Conservation (phyloP, 2,329 filamentous ascomycete species). For the Fulvia fulva region DNA sequence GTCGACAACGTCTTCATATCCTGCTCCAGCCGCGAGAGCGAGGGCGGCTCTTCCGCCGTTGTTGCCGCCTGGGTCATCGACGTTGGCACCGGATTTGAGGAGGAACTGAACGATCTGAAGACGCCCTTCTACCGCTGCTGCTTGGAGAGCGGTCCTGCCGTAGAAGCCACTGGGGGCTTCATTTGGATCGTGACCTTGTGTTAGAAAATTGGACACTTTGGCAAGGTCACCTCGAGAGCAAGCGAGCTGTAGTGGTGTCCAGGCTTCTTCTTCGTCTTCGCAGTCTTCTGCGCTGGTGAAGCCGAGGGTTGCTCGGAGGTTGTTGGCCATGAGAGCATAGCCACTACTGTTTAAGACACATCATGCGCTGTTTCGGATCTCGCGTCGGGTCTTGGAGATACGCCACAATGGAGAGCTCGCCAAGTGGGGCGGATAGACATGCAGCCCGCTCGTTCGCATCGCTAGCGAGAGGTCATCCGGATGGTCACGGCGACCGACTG, state of each 20-base stretch:
- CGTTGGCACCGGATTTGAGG: constrained; percentile 12
- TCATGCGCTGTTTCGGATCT: no score
- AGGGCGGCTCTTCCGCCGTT: constrained; percentile 20
- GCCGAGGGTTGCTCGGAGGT: not conserved
- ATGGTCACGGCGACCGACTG: no score
- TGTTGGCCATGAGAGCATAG: not conserved
- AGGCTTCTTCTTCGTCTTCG: constrained; percentile 16
- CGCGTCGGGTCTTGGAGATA: no score
- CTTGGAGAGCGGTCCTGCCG: constrained; percentile 25
- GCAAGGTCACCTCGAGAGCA: constrained; percentile 10
- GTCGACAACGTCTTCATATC: constrained; percentile 15
- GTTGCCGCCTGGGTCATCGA: constrained; percentile 21
- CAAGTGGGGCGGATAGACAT: no score
- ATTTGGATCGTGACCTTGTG: constrained; percentile 11
- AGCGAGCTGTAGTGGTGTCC: constrained; percentile 21
- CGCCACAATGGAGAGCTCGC: no score
- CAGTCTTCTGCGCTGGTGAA: not conserved
- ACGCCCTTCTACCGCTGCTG: constrained; percentile 16
- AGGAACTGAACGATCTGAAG: constrained; percentile 17
- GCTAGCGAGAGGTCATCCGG: no score
- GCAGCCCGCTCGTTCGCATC: no score
- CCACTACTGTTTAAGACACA: no score
- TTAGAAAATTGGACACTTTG: constrained; percentile 9
- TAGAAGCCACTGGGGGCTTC: constrained; percentile 23
- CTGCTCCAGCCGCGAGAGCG: constrained; percentile 17